Evolutionary conservation across 164 flowering plant species (phyloP).

Genomic region (Protea cynaroides): DNA sequence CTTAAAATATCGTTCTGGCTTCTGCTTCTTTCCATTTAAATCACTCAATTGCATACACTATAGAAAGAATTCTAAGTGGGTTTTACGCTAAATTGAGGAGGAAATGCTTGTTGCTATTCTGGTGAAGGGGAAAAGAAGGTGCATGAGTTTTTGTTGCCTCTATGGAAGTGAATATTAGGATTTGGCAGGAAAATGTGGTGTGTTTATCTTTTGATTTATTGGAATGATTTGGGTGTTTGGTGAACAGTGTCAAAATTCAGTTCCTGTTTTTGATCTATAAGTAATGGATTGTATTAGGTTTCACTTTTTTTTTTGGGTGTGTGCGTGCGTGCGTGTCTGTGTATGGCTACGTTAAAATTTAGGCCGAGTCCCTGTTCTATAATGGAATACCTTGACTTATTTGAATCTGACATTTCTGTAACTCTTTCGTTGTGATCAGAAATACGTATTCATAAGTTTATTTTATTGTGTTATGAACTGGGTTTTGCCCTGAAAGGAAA

Average conservation of each 20-base stretch:
- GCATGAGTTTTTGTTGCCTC: not conserved
- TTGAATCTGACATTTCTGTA: too few relatives aligned
- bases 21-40: too few relatives aligned
- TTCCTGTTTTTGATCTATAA: not conserved
- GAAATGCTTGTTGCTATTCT: not conserved
- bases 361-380: not conserved
- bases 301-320: too few relatives aligned
- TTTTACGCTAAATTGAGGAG: not conserved
- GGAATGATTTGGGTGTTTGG: not conserved
- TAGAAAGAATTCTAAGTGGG: not conserved
- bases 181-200: not conserved
- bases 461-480: too few relatives aligned
- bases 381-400: too few relatives aligned
- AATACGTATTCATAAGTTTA: too few relatives aligned
- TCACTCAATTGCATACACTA: not conserved
- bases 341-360: too few relatives aligned
- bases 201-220: not conserved
- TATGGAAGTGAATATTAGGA: not conserved
- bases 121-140: not conserved
- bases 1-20: not conserved
- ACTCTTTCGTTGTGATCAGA: too few relatives aligned
- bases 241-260: not conserved
- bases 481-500: too few relatives aligned
- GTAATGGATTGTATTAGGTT: not conserved
- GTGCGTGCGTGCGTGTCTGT: too few relatives aligned